These are phyloP conservation scores for Ambrosiella xylebori DNA, from an alignment of 2,329 filamentous ascomycete genomes.

Conservation along the genomic window DNA sequence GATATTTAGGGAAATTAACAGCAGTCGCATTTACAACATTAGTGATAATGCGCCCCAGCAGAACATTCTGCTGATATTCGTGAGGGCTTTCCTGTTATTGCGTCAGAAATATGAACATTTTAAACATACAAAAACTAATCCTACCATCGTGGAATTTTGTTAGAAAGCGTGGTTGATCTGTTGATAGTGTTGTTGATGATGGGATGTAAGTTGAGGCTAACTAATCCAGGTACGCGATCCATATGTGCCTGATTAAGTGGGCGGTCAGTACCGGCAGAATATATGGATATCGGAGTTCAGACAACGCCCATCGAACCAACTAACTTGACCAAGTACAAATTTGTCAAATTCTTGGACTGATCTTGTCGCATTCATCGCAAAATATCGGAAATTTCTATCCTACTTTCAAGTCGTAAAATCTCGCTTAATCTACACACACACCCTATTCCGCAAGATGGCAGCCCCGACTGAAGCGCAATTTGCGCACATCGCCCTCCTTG, in stretches of 20 bases:
- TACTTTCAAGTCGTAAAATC: no score
- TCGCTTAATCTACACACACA: background rate
- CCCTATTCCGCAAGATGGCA: constrained; percentile 36
- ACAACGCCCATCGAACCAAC: background rate
- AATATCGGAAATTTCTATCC: no score
- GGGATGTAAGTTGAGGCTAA: background rate
- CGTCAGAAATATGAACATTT: background rate
- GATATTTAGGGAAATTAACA: background rate
- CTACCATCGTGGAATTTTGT: constrained; percentile 4
- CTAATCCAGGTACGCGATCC: background rate
- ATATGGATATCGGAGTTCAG: background rate
- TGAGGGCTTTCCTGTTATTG: constrained; percentile 68
- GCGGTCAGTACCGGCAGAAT: constrained; percentile 13
- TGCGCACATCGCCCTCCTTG: constrained; percentile 70
- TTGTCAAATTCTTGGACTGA: background rate
- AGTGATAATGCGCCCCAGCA: constrained; percentile 88
- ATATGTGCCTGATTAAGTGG: background rate
- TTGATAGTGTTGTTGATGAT: background rate
- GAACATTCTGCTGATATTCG: constrained; percentile 87
- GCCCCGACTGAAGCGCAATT: constrained; percentile 57
- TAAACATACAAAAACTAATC: background rate
- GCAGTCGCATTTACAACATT: constrained; percentile 58
- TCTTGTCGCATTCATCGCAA: background rate
- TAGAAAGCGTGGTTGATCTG: background rate
- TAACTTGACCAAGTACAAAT: background rate